Percentiles rank a stretch among this genome's conserved stretches.
phyloP scores from a whole-genome alignment of 805 yeast genomes.

The Zygosaccharomyces siamensis region DNA sequence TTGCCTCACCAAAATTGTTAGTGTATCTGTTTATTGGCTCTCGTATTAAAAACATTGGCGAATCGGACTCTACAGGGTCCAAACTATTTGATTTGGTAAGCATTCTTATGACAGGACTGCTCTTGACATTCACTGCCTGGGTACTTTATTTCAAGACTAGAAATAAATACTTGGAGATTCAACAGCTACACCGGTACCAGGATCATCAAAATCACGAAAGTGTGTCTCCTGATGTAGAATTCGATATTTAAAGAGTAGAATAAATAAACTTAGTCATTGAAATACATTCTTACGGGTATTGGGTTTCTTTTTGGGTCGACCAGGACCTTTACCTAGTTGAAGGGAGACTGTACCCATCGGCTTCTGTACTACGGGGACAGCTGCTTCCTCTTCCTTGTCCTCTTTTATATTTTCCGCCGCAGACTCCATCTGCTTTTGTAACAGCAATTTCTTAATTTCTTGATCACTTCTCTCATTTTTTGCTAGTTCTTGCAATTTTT shows the following conservation, averaged over 20 bases:
- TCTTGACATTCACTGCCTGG: constrained; percentile 59
- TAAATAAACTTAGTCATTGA: constrained; percentile 2
- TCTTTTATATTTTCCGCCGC: constrained; percentile 10
- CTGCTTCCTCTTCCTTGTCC: constrained; percentile 3
- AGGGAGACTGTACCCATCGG: not conserved
- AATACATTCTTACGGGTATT: constrained; percentile 13
- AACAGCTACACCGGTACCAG: constrained; percentile 16
- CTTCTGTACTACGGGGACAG: not conserved
- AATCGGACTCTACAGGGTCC: constrained; percentile 45
- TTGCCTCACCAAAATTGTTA: constrained; percentile 80
- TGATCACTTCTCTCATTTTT: constrained; percentile 42
- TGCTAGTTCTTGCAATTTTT: constrained; percentile 37
- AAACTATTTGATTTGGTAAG: constrained; percentile 60
- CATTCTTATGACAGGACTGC: constrained; percentile 49
- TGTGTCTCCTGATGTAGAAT: constrained; percentile 12
- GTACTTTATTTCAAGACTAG: constrained; percentile 55
- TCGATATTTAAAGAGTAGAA: constrained; percentile 13
- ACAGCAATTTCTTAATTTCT: constrained; percentile 37
- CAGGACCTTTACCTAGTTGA: not conserved
- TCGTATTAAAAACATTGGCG: constrained; percentile 65
- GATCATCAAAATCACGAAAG: not conserved
- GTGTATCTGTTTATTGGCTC: constrained; percentile 74
- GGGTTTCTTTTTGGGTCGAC: constrained; percentile 2
- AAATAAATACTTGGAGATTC: constrained; percentile 34
- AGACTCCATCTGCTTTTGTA: constrained; percentile 50